Evolutionary conservation across 352 stramenopile genomes (phyloP).

Genomic region (Phytophthora cactorum): DNA sequence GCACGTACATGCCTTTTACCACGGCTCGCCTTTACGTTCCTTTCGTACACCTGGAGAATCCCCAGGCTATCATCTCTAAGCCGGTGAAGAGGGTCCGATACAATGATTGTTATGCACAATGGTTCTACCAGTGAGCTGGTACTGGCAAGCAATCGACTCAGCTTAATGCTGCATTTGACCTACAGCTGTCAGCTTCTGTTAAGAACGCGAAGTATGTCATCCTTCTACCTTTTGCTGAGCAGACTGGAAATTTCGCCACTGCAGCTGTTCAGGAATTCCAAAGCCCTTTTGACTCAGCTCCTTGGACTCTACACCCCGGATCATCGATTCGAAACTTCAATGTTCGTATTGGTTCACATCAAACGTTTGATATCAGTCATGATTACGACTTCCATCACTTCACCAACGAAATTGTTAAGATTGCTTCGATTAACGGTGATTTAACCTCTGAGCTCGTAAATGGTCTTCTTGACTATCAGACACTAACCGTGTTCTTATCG

Average conservation of each 20-base stretch:
- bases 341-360: neutral
- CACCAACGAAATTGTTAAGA: neutral
- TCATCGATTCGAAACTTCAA: neutral
- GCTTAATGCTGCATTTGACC: neutral
- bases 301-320: neutral
- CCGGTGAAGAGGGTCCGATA: no score
- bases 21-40: no score
- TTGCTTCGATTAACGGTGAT: constrained; percentile 2
- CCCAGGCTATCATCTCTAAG: no score
- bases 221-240: neutral
- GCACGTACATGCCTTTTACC: no score
- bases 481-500: neutral
- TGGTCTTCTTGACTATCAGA: neutral
- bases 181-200: neutral
- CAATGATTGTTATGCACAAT: no score
- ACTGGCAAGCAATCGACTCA: neutral
- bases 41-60: no score
- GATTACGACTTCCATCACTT: constrained; percentile 1
- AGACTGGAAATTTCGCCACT: neutral
- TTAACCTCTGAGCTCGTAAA: neutral
- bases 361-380: neutral
- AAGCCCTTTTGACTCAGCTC: no score
- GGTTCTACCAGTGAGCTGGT: no score
- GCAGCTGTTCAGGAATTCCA: neutral
- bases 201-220: neutral